These are phyloP conservation scores for Globisporangium cystogenes DNA, from an alignment of 352 stramenopile species.

Conservation along the genomic window DNA sequence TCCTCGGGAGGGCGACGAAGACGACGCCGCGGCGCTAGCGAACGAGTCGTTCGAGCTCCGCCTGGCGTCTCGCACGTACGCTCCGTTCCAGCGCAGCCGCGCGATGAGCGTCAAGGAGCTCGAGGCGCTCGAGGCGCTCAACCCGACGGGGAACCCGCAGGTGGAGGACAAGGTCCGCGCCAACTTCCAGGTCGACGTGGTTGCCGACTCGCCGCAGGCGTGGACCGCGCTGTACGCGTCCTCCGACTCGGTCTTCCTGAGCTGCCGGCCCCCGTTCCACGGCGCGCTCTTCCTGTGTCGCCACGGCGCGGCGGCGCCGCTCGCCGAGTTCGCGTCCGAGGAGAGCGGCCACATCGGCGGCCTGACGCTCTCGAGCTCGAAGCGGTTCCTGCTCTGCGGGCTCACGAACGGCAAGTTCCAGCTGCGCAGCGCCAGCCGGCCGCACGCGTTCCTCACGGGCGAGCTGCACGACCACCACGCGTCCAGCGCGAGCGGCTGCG, in stretches of 20 bases:
- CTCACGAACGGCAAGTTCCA: conserved; percentile 81
- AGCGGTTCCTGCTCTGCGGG: conserved; percentile 71
- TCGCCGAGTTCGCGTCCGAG: conserved; percentile 42
- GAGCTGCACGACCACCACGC: conserved; percentile 78
- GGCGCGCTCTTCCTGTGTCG: conserved; percentile 31
- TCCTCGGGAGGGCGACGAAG: conserved; percentile 5
- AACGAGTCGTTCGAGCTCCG: conserved; percentile 46
- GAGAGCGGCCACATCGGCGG: conserved; percentile 25
- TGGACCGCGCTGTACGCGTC: conserved; percentile 39
- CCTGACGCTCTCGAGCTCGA: conserved; percentile 37
- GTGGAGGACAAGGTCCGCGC: conserved; percentile 43
- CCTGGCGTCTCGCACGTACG: conserved; percentile 33
- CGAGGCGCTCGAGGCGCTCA: conserved; percentile 34
- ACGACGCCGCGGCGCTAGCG: conserved; percentile 22
- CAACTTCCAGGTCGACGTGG: conserved; percentile 42
- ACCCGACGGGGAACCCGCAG: conserved; percentile 27
- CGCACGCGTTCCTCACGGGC: conserved; percentile 62
- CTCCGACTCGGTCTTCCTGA: conserved; percentile 38
- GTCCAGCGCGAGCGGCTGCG: conserved; percentile 2
- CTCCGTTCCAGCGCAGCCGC: conserved; percentile 33
- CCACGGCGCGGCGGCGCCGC: conserved; percentile 18
- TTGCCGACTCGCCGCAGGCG: conserved; percentile 15
- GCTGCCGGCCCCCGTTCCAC: conserved; percentile 30
- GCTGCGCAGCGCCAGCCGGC: conserved; percentile 39
- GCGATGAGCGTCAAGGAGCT: conserved; percentile 49